Base-by-base conservation (phyloP, 768 basidiomycete genomes). In the Chlorophyllum brunneum region DNA sequence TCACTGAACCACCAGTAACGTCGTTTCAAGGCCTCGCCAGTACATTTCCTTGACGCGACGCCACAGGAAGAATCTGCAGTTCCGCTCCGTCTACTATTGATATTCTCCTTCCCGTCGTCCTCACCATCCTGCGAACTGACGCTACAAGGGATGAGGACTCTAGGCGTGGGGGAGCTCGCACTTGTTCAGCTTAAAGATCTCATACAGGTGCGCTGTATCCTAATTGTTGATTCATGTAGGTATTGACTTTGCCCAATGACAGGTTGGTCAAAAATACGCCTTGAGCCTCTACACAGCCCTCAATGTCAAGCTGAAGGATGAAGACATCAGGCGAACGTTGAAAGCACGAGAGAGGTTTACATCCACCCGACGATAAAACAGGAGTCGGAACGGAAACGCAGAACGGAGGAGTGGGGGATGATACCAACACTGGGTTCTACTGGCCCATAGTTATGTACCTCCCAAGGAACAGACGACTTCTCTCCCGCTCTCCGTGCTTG, bases 41-140 rank as follows among this genome's bases (percentile, higher is more conserved):
- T 73, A 3, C 80, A 88, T 59, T 88, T 85, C 57, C 73, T 94
- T 36, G 92, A 95, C 54, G 89, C 89, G 7, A 83, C 81, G 0
- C 62, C 69, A 2, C 74, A 77, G 41, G 92, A 95, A 68, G 89
- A 92, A 62, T 73, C 82, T 0, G 81, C 88, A 0, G 77, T 79
- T 0, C 78, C 83, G 0, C 63, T 82, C 2, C 77, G 80, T 9
- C 67, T 93, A 15, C 65, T 91, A 16, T 61, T 86, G 0, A 73
- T 84, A 50, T 87, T 82, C 62, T 82, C 88, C 0, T 89, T 88
- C 52, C 68, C 74, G 0, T 61, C 73, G 0, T 36, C 63, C 2
- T 51, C 65, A 6, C 53, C 67, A 24, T 64, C 52, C 40, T 6
- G 39, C 36, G 24, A 38, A 54, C 39, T 80, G 1, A 65, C 62